phyloP scores from a whole-genome alignment of 345 rosid species.

The Eutrema yunnanense region DNA sequence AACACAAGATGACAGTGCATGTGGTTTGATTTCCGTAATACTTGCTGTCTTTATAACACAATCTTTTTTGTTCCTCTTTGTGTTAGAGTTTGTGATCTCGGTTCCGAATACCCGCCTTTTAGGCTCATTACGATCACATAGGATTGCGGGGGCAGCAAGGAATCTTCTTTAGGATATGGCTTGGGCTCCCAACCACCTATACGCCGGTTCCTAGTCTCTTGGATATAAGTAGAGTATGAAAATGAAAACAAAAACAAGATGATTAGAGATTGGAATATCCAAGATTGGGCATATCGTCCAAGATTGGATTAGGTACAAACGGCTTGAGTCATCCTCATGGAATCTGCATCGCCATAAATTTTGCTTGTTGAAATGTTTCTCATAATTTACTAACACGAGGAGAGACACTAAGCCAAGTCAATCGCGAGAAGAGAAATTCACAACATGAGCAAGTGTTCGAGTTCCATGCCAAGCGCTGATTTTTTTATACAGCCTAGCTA shows the following conservation, averaged over 20 bases:
- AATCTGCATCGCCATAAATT: too few relatives aligned
- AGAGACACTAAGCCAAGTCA: too few relatives aligned
- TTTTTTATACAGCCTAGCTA: too few relatives aligned
- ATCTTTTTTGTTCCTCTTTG: slow-evolving; percentile 42
- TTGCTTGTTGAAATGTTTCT: too few relatives aligned
- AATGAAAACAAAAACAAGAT: slow-evolving; percentile 2
- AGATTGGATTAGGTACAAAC: background rate
- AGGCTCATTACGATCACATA: slow-evolving; percentile 27
- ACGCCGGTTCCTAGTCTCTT: slow-evolving; percentile 69
- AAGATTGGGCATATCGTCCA: background rate
- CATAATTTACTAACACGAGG: too few relatives aligned
- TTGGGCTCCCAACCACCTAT: slow-evolving; percentile 70
- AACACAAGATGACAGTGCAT: slow-evolving; percentile 27
- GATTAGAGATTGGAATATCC: background rate
- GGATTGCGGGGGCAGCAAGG: slow-evolving; percentile 13
- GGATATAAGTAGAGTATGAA: slow-evolving; percentile 43
- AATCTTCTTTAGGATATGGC: slow-evolving; percentile 25
- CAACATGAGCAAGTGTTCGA: too few relatives aligned
- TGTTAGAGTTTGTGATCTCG: slow-evolving; percentile 47
- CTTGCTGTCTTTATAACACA: slow-evolving; percentile 24
- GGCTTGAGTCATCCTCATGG: too few relatives aligned
- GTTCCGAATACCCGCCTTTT: slow-evolving; percentile 58
- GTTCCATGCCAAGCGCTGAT: too few relatives aligned
- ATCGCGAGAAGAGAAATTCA: too few relatives aligned
- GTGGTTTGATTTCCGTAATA: slow-evolving; percentile 30